Base-by-base conservation (phyloP, 768 basidiomycete species). In the Tylopilus felleus region DNA sequence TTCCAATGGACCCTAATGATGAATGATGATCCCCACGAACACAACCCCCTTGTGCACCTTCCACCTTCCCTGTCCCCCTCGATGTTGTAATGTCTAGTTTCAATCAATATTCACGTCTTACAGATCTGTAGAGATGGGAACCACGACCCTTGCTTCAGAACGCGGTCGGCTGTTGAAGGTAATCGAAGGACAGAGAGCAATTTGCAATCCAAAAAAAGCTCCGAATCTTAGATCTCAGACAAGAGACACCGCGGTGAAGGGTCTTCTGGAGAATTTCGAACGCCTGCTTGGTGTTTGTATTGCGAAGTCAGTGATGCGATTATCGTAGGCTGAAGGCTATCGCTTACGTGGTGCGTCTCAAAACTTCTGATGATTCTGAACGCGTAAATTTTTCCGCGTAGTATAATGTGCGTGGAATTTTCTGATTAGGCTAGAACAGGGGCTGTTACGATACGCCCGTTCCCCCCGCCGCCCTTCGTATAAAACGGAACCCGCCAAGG, bases 241-340 rank as follows among this genome's bases (percentile, higher is more conserved):
- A 52, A 66, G 58, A 62, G 63, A 65, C 56, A 65, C 66, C 65
- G 66, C 65, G 65, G 66, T 52, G 63, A 68, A 61, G 57, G 23
- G 47, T 35, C 44, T 39, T 41, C 16, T 19, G 19, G 43, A 49
- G 44, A 61, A 39, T 31, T 64, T 55, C 44, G 47, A 55, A 48
- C 23, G 23, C 56, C 45, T 14, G 46, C n/a, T 51, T 49, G 28
- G 44, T 31, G 49, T 53, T 46, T 55, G 51, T 22, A 14, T 43
- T 47, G 50, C 52, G 54, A 65, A 62, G 53, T 57, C 43, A 35
- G 38, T 17, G 45, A 51, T 27, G 39, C 53, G 58, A 66, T 65
- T 55, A 48, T 60, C 65, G 50, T 59, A 8, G 55, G 38, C 40
- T 53, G 49, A 52, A 57, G 53, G 51, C 28, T 62, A 56, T 62